Evolutionary conservation across 371 early-diverging fungal genomes (phyloP), one percentile per base, ranked within the genome.

Genomic region (Amoeboaphelidium occidentale): DNA sequence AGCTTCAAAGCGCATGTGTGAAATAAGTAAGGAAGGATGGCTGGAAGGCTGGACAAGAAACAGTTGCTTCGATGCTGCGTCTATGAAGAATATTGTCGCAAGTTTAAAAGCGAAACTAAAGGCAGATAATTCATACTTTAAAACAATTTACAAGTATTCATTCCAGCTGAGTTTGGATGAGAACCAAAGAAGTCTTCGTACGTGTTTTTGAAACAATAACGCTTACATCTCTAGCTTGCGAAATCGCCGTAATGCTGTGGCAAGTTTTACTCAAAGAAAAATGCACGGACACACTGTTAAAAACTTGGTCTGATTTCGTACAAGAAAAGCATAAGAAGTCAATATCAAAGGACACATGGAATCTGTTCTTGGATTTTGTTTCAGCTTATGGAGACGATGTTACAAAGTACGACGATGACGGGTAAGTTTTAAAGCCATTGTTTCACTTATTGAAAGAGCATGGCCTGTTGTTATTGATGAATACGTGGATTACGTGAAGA

Each of bases 311-410:
- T 45, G 61, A 71, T 46, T 86, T 78, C 52, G 58, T 82, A 42
- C 62, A 66, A 60, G 72, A 67, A 51, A 68, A 81, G 47, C 72
- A 82, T 59, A 66, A 68, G 14, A 80, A 78, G 51, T 70, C 83
- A 10, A 82, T 87, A 53, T 76, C 78, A 23, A 73, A 73, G 46
- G 85, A 87, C 58, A 82, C 84, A 2, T 87, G 87, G 88, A 72
- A 67, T 47, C 56, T 79, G 70, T 78, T 81, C 39, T 62, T 75
- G 50, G 84, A 86, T 51, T 86, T 86, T 63, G 68, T 68, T 22
- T 65, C 58, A 45, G 75, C 76, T 50, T 63, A 66, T 32, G 60
- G 73, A 49, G 53, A 67, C 28, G 68, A 77, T 51, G 60, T 82
- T 49, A 56, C 62, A 10, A 69, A 68, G 39, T 75, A 83, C 58